Conservation (phyloP, 805 yeast species). For the Candida tibetensis region DNA sequence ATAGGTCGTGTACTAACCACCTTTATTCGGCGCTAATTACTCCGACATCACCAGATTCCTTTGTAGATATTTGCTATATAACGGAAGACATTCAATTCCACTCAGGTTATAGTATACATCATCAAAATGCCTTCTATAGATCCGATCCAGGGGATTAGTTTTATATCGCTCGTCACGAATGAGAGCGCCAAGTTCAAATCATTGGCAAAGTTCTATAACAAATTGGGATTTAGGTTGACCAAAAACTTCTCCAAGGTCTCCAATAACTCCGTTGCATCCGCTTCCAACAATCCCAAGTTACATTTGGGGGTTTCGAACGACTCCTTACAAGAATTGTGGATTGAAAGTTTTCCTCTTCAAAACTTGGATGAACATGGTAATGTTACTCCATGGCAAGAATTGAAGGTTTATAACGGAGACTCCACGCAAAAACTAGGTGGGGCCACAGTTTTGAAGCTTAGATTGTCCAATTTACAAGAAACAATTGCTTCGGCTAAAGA, state of each 20-base stretch:
- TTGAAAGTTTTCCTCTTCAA: constrained; percentile 62
- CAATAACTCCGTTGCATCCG: constrained; percentile 28
- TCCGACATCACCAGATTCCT: constrained; percentile 4
- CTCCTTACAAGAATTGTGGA: constrained; percentile 69
- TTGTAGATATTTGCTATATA: neutral
- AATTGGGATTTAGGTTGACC: constrained; percentile 58
- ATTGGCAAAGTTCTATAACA: constrained; percentile 54
- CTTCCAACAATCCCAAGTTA: constrained; percentile 25
- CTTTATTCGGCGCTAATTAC: constrained; percentile 6
- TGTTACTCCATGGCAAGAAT: constrained; percentile 41
- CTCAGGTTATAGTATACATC: neutral
- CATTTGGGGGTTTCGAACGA: constrained; percentile 60
- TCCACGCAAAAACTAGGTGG: constrained; percentile 23
- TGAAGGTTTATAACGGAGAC: constrained; percentile 38
- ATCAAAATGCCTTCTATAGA: constrained; percentile 5
- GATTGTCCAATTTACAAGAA: constrained; percentile 23
- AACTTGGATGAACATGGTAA: constrained; percentile 31
- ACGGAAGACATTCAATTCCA: neutral
- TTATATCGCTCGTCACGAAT: constrained; percentile 59
- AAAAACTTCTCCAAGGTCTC: constrained; percentile 58
- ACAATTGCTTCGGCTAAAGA: constrained; percentile 10
- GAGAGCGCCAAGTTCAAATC: constrained; percentile 44
- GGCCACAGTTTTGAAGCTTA: constrained; percentile 34
- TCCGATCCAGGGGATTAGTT: constrained; percentile 19
- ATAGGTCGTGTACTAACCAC: constrained; percentile 6